Base-by-base conservation (phyloP, 208 protist genomes). In the Trypanosoma melophagium region DNA sequence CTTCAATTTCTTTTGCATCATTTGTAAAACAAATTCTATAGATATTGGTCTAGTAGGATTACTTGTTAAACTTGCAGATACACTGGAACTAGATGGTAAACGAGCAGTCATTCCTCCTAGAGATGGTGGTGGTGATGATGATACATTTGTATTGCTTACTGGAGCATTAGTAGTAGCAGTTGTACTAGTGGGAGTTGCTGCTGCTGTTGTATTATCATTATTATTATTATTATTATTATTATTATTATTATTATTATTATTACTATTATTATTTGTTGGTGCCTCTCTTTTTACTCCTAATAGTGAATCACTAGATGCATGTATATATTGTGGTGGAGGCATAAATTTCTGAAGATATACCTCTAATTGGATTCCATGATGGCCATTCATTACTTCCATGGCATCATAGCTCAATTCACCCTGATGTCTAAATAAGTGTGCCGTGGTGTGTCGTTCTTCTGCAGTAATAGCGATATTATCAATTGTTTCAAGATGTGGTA, bases 1-100 rank as follows among this genome's bases (percentile, higher is more conserved):
- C 45, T 79, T 84, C 52, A 93, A 64, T 38, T 93, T 93, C 53
- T 81, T 71, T 69, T 96, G 90, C 58, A 96, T 74, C 21, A 89
- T 87, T 10, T 72, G 70, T 45, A 96, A 71, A 4, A 91, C 65
- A n/a, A 59, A 7, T 22, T 72, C 65, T n/a, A 52, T 24, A 17
- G 72, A 51, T 0, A 19, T 41, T 21, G 54, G 61, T 24, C 62
- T 3, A 28, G 35, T 22, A 25, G 24, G 17, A 14, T 10, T 19
- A 16, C 28, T 55, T 8, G 47, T 56, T 25, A 17, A n/a, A 24
- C 49, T 66, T 24, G 13, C 47, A 28, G 19, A 42, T 17, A 66
- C 19, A 56, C 22, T 66, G 2, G 38, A 5, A 21, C 14, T 53
- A 7, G 24, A 44, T 24, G 64, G 64, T 21, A 69, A 49, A 16